Percentiles rank a stretch among this genome's conserved stretches.
These are phyloP conservation scores for Biancaea sappan DNA, from an alignment of 306 rosid genomes.

Conservation along the genomic window DNA sequence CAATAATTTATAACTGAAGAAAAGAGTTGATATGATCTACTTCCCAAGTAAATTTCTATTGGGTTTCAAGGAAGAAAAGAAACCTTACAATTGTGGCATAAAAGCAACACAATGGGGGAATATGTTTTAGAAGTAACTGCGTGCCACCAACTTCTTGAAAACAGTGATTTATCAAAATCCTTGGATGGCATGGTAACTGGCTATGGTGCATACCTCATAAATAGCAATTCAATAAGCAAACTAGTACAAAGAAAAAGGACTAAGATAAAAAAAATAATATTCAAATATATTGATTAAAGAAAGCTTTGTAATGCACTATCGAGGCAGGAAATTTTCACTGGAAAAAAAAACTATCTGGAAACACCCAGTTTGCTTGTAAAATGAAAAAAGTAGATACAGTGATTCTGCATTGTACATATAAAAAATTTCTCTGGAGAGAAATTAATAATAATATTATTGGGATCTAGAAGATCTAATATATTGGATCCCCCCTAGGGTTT, in stretches of 20 bases:
- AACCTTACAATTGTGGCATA: background rate
- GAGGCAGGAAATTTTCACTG: background rate
- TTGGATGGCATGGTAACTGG: background rate
- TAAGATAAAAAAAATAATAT: background rate
- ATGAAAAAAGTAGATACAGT: background rate
- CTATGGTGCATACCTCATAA: background rate
- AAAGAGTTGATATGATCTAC: background rate
- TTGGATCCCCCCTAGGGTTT: background rate
- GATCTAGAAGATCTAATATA: background rate
- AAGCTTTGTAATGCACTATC: background rate
- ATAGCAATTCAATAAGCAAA: background rate
- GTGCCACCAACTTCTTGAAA: background rate
- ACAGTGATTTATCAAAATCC: background rate
- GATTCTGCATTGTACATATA: constrained; percentile 2
- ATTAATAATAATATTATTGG: background rate
- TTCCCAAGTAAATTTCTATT: background rate
- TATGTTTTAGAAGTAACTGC: background rate
- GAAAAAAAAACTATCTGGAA: background rate
- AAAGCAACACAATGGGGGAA: background rate
- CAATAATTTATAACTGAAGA: background rate
- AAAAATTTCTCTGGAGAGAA: background rate
- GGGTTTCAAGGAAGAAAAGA: background rate
- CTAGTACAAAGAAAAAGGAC: background rate
- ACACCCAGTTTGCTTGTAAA: constrained; percentile 19
- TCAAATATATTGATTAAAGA: background rate